Evolutionary conservation across 192 early-diverging fungal species (phyloP), one percentile per base, ranked within the genome.

Genomic region (Gryganskiella cystojenkinii): DNA sequence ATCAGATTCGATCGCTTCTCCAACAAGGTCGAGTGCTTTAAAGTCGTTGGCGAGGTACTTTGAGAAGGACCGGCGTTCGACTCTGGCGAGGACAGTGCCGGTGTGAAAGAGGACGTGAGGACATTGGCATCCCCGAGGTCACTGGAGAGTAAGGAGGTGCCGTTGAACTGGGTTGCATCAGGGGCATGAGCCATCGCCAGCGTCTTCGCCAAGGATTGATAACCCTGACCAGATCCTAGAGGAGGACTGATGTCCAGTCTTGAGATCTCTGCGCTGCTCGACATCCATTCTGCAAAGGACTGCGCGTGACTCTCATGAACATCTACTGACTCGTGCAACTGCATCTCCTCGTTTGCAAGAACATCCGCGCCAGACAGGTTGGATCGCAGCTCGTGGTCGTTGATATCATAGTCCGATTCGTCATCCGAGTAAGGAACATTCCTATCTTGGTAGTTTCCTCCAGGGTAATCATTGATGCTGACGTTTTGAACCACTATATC

Each of bases 281-380:
- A 78, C 74, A 78, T 78, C 74, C 74, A 78, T 20, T 78, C 74
- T 28, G 74, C 74, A 69, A 78, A 78, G 3, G 74, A 78, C 52
- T 78, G 66, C 17, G 66, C 74, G 22, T 78, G 74, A 24, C 43
- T 60, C 19, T 69, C 66, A 28, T 57, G 73, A 28, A 67, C 31
- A 3, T 78, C 73, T 1, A 63, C 20, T 0, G 73, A 78, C 2
- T 78, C 73, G 35, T 69, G 74, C 0, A 69, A 45, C 2, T 60
- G 33, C 47, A 78, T 56, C 35, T 78, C 74, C 31, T 78, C 74
- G 30, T 78, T 50, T 3, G 54, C 56, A 27, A 78, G 51, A 19
- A 45, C 50, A 7, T 78, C 67, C 0, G 35, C 28, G 31, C 25
- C 58, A 14, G 61, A 61, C 53, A 64, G 61, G 30, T 67, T 52